A percentile compares a stretch with the other conserved stretches of the same genome.
These are phyloP conservation scores for Tetrapyrgos nigripes DNA, from an alignment of 1,284 basidiomycete genomes.

Conservation along the genomic window DNA sequence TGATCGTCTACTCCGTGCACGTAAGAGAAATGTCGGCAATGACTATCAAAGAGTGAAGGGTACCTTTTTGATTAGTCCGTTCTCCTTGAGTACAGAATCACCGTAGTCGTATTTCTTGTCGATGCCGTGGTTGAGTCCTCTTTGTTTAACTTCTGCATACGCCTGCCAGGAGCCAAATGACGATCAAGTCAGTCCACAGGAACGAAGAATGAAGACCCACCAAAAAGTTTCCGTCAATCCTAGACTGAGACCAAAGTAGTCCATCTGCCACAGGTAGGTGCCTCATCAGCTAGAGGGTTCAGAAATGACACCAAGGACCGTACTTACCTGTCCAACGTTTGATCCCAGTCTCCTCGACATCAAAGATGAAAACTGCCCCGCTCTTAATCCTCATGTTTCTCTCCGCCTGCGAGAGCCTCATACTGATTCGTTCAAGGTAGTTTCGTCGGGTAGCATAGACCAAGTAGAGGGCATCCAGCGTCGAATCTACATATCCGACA, in stretches of 20 bases:
- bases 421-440: slow-evolving; percentile 75
- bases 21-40: neutral
- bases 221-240: slow-evolving; percentile 84
- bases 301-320: no score
- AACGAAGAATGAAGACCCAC: slow-evolving; percentile 45
- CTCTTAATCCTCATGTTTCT: slow-evolving; percentile 75
- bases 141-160: slow-evolving; percentile 76
- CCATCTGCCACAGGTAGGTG: no score
- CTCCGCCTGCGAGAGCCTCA: slow-evolving; percentile 80
- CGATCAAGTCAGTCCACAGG: neutral
- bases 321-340: slow-evolving; percentile 76
- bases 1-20: slow-evolving; percentile 67
- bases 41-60: slow-evolving; percentile 8
- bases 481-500: slow-evolving; percentile 77
- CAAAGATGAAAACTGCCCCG: slow-evolving; percentile 85
- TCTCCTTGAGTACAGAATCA: slow-evolving; percentile 56
- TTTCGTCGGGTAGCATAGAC: slow-evolving; percentile 80
- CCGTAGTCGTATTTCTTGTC: slow-evolving; percentile 55
- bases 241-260: slow-evolving; percentile 80
- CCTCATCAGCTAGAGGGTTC: no score
- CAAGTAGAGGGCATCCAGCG: slow-evolving; percentile 77
- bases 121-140: slow-evolving; percentile 54
- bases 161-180: no score
- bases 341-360: slow-evolving; percentile 83
- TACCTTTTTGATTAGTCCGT: slow-evolving; percentile 78